phyloP scores from a whole-genome alignment of 306 rosid genomes.

The Prunus mira region DNA sequence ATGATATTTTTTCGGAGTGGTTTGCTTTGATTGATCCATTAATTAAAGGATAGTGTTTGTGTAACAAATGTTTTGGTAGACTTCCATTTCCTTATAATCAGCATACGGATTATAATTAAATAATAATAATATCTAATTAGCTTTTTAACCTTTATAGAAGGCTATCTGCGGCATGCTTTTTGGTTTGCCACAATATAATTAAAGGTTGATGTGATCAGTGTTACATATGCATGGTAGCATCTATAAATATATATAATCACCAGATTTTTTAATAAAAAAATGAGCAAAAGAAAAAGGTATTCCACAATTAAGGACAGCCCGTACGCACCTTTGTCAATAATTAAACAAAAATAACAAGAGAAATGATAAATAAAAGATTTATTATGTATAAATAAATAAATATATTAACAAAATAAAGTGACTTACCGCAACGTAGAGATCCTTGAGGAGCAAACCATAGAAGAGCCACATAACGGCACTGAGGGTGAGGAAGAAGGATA shows the following conservation, averaged over 20 bases:
- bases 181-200: not conserved
- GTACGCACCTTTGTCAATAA: not conserved
- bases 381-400: not conserved
- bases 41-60: not conserved
- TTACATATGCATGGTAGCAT: not conserved
- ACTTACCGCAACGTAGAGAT: constrained; percentile 83
- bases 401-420: not conserved
- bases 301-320: constrained; percentile 14
- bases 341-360: not conserved
- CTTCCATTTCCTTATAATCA: not conserved
- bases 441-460: constrained; percentile 68
- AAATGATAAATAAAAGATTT: not conserved
- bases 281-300: not conserved
- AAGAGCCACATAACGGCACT: constrained; percentile 75
- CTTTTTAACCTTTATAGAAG: not conserved
- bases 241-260: not conserved
- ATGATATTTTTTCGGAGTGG: too few species aligned
- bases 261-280: not conserved
- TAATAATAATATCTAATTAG: not conserved
- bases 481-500: constrained; percentile 80
- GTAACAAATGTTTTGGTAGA: not conserved
- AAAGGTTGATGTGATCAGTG: not conserved
- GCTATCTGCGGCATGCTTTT: not conserved
- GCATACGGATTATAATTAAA: not conserved
- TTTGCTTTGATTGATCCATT: not conserved